Evolutionary conservation across 345 rosid genomes (phyloP).

Genomic region (Pugionium cornutum): DNA sequence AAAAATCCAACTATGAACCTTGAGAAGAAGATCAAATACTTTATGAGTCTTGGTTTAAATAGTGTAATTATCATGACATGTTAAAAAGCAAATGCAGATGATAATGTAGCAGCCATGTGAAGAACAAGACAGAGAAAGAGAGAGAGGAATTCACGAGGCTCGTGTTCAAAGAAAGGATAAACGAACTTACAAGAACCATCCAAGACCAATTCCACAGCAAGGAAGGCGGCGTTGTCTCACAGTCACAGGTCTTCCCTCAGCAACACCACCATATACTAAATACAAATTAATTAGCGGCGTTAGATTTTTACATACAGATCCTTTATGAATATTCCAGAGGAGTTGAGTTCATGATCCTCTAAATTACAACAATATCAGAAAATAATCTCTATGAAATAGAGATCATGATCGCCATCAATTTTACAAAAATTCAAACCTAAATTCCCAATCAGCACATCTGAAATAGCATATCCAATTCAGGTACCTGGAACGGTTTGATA

Average conservation of each 20-base stretch:
- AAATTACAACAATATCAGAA: not conserved
- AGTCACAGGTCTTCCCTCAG: slow-evolving; percentile 82
- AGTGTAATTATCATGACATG: not conserved
- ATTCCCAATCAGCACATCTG: slow-evolving; percentile 1
- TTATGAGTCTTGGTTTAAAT: not conserved
- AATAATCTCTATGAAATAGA: not conserved
- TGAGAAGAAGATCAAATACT: slow-evolving; percentile 17
- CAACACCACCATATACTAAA: slow-evolving; percentile 74
- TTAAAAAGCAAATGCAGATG: slow-evolving; percentile 1
- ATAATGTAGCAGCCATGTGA: slow-evolving; percentile 4
- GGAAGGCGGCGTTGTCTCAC: slow-evolving; percentile 74
- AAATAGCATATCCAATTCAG: too few relatives aligned
- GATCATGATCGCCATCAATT: not conserved
- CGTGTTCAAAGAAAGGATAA: not conserved
- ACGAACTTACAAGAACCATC: slow-evolving; percentile 82
- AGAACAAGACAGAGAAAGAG: not conserved
- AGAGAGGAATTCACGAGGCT: not conserved
- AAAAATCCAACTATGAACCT: slow-evolving; percentile 91
- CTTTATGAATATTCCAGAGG: not conserved
- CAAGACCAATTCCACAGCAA: slow-evolving; percentile 85
- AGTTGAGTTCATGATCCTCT: not conserved
- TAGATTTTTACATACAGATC: not conserved
- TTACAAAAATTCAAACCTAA: not conserved
- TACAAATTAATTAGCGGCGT: not conserved
- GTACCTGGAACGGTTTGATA: slow-evolving; percentile 77